Evolutionary conservation across 2,329 filamentous ascomycete species (phyloP).

Genomic region (Xylariales sp.): DNA sequence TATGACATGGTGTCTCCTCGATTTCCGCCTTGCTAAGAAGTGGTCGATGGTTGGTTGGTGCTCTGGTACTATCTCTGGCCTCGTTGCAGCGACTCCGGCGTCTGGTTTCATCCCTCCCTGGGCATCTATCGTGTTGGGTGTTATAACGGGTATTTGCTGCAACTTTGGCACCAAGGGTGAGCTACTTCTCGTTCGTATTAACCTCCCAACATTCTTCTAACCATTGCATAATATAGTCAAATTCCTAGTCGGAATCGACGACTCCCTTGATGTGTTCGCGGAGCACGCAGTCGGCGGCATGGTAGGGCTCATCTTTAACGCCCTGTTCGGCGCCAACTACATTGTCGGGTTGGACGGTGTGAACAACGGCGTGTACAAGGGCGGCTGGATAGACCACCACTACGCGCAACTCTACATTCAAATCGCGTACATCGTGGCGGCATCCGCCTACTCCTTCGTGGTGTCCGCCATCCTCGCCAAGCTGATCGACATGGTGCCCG

Average conservation of each 20-base stretch:
- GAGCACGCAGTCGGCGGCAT: slow-evolving; percentile 78
- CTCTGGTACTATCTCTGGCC: slow-evolving; percentile 76
- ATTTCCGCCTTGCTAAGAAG: slow-evolving; percentile 93
- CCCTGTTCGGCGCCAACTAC: slow-evolving; percentile 74
- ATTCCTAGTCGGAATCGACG: slow-evolving; percentile 72
- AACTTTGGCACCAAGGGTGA: slow-evolving; percentile 74
- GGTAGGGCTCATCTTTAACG: slow-evolving; percentile 78
- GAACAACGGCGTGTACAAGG: slow-evolving; percentile 71
- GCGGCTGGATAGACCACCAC: slow-evolving; percentile 81
- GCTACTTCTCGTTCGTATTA: slow-evolving; percentile 24
- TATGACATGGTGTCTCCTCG: slow-evolving; percentile 93
- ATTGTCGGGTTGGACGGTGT: slow-evolving; percentile 82
- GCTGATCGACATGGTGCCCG: slow-evolving; percentile 78
- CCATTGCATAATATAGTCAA: slow-evolving; percentile 57
- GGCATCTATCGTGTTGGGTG: slow-evolving; percentile 74
- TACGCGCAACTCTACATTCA: slow-evolving; percentile 82
- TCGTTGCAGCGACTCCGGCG: slow-evolving; percentile 76
- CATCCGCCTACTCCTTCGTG: slow-evolving; percentile 75
- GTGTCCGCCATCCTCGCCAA: slow-evolving; percentile 80
- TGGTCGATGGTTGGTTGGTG: slow-evolving; percentile 87
- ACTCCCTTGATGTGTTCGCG: slow-evolving; percentile 78
- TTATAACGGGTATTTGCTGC: slow-evolving; percentile 73
- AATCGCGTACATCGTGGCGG: slow-evolving; percentile 78
- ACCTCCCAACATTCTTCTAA: slow-evolving; percentile 3
- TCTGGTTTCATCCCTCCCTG: slow-evolving; percentile 76